A percentile compares a stretch with the other conserved stretches of the same genome.
Evolutionary conservation across 176 grass and related monocot genomes (phyloP).

Genomic region (Cenchrus fungigraminus): DNA sequence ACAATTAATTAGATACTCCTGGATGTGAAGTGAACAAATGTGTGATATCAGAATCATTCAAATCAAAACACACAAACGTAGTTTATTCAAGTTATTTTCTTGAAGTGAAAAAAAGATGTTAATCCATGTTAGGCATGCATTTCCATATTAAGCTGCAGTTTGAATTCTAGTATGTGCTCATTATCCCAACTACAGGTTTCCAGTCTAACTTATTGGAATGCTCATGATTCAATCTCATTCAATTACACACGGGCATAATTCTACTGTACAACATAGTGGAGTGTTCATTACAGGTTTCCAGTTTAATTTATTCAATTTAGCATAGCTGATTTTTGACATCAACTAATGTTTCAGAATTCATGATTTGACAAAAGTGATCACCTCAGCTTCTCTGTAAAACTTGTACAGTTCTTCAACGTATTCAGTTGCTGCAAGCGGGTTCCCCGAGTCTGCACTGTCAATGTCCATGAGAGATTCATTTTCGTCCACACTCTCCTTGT

Average conservation of each 20-base stretch:
- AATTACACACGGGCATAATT: too few species aligned
- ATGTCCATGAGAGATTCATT: constrained; percentile 62
- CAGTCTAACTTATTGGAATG: too few species aligned
- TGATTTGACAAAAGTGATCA: constrained; percentile 41
- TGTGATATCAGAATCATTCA: neutral
- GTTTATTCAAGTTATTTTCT: constrained; percentile 17
- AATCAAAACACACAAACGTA: neutral
- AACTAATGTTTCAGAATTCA: neutral
- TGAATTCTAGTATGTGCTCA: neutral
- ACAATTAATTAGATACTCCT: neutral
- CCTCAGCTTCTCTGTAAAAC: constrained; percentile 78
- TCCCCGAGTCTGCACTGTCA: constrained; percentile 53
- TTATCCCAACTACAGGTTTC: too few species aligned
- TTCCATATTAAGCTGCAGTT: constrained; percentile 14
- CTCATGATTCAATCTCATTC: too few species aligned
- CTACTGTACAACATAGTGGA: neutral
- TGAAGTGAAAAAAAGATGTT: neutral
- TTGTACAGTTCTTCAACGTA: constrained; percentile 81
- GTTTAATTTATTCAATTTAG: constrained; percentile 22
- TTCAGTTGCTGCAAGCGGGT: constrained; percentile 69
- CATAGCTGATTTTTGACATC: neutral
- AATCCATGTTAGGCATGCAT: neutral
- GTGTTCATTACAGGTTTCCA: constrained; percentile 14
- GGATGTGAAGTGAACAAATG: neutral
- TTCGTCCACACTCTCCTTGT: constrained; percentile 49